These are phyloP conservation scores for Fusarium camptoceras DNA, from an alignment of 2,329 filamentous ascomycete genomes.

Conservation along the genomic window DNA sequence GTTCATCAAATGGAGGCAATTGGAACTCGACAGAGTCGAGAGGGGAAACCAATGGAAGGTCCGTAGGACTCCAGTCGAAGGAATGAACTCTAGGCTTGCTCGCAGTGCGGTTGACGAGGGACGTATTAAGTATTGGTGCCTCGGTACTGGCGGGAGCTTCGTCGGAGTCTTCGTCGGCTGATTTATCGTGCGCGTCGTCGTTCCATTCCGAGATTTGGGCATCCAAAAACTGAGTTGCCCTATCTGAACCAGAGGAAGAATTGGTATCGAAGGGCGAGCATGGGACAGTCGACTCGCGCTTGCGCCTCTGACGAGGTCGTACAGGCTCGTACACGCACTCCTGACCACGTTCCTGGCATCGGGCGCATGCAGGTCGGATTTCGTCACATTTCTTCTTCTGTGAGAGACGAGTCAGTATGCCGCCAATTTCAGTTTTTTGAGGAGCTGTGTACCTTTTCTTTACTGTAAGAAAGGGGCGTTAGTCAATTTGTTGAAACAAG, in stretches of 20 bases:
- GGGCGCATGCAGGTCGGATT: constrained; percentile 61
- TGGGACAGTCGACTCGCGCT: constrained; percentile 44
- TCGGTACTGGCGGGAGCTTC: constrained; percentile 18
- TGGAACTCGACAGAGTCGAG: constrained; percentile 50
- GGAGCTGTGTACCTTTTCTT: constrained; percentile 59
- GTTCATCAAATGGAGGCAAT: constrained; percentile 44
- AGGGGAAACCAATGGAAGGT: constrained; percentile 48
- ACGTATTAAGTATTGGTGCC: constrained; percentile 9
- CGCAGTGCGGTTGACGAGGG: constrained; percentile 27
- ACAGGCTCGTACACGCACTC: constrained; percentile 64
- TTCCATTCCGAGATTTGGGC: constrained; percentile 20
- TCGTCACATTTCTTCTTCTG: constrained; percentile 72
- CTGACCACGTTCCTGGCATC: constrained; percentile 62
- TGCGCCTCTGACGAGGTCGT: constrained; percentile 54
- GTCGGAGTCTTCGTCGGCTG: constrained; percentile 35
- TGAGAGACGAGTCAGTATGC: constrained; percentile 16
- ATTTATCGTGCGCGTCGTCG: constrained; percentile 29
- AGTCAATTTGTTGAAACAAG: constrained; percentile 14
- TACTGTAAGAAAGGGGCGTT: constrained; percentile 52
- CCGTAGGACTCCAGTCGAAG: constrained; percentile 37
- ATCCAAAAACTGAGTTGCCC: constrained; percentile 30
- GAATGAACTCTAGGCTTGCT: constrained; percentile 24
- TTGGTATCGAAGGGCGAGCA: constrained; percentile 34
- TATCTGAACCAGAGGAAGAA: constrained; percentile 38
- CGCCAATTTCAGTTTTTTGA: neutral